A percentile compares a stretch with the other conserved stretches of the same genome.
phyloP scores from a whole-genome alignment of 2,329 filamentous ascomycete species.

The Phaeosphaeria sp. region DNA sequence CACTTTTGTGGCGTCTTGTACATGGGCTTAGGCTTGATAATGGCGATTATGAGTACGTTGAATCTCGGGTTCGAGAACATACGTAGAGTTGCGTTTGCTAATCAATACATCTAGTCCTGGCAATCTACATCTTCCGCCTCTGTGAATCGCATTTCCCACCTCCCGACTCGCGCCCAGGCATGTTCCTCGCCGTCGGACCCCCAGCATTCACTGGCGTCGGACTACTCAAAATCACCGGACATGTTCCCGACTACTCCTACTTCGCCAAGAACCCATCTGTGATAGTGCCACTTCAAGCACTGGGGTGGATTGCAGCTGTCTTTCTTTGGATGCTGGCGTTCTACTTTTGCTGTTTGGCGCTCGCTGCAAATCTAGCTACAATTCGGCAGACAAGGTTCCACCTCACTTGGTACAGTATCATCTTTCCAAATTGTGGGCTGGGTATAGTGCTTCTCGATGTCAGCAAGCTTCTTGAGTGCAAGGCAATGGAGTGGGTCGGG shows the following conservation, averaged over 20 bases:
- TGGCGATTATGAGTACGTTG: neutral
- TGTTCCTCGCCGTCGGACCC: neutral
- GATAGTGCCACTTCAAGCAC: neutral
- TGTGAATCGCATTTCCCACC: neutral
- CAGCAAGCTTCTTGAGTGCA: neutral
- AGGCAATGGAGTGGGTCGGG: neutral
- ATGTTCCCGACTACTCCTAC: neutral
- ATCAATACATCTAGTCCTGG: neutral
- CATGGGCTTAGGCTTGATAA: neutral
- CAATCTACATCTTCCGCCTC: neutral
- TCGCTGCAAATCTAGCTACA: neutral
- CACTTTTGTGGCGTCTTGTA: neutral
- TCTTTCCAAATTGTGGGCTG: neutral
- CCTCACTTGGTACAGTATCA: neutral
- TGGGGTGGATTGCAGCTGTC: neutral
- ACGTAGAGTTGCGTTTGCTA: neutral
- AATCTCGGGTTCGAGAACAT: no score
- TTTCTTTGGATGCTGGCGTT: neutral
- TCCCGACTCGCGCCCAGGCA: neutral
- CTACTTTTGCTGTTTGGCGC: neutral
- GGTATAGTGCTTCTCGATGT: neutral
- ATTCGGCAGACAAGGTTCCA: neutral
- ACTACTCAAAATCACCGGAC: neutral
- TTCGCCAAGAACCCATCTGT: neutral
- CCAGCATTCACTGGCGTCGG: neutral